These are phyloP conservation scores for Rhizomucor pusillus DNA, from an alignment of 371 early-diverging fungal species.

Conservation along the genomic window DNA sequence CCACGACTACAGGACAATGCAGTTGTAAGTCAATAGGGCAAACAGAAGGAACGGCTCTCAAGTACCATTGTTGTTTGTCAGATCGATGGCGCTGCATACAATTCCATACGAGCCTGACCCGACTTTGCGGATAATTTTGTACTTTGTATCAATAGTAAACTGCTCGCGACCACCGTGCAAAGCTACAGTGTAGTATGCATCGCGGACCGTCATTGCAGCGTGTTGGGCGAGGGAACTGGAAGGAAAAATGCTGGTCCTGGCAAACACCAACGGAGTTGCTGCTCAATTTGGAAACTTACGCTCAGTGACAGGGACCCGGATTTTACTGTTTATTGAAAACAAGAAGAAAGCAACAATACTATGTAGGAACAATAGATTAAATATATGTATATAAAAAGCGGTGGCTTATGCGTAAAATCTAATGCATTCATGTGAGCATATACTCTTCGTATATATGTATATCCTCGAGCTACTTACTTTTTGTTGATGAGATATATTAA, in stretches of 20 bases:
- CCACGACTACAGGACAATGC: conserved; percentile 52
- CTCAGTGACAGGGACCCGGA: no score
- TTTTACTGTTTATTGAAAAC: no score
- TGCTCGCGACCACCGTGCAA: conserved; percentile 42
- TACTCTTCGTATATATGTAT: no score
- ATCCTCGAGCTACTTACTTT: no score
- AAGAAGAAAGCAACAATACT: no score
- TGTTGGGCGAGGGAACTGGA: no score
- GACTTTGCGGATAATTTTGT: conserved; percentile 78
- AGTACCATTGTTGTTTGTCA: conserved; percentile 11
- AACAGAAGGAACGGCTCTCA: conserved; percentile 5
- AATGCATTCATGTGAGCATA: background rate
- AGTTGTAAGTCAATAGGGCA: background rate
- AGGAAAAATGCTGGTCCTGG: no score
- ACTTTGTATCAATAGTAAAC: conserved; percentile 63
- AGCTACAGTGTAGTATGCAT: conserved; percentile 26
- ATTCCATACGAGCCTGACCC: conserved; percentile 93
- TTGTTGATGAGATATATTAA: conserved; percentile 95
- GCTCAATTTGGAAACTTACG: no score
- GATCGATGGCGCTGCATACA: conserved; percentile 64
- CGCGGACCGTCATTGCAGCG: conserved; percentile 9
- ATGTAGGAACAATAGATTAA: no score
- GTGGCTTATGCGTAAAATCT: conserved; percentile 13
- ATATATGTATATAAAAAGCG: background rate
- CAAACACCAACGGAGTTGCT: no score